These are phyloP conservation scores for Lepraria neglecta DNA, from an alignment of 495 filamentous ascomycete genomes.

Conservation along the genomic window DNA sequence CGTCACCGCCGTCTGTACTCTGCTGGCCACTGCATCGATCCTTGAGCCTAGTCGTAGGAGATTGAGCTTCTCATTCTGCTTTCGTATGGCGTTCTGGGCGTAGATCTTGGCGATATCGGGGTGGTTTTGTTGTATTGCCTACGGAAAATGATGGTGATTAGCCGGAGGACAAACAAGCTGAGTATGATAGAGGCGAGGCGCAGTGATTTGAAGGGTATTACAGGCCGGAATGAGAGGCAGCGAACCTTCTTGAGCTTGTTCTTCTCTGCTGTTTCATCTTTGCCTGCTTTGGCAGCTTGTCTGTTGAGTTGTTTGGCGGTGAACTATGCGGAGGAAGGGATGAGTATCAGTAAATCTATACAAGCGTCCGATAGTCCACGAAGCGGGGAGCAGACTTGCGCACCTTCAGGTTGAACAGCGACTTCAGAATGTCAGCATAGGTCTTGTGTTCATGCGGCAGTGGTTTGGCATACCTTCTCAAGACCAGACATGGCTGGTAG, in stretches of 20 bases:
- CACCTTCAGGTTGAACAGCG: conserved; percentile 17
- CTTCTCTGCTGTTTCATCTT: conserved; percentile 75
- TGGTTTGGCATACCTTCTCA: neutral
- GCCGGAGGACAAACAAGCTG: neutral
- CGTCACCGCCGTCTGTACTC: conserved; percentile 60
- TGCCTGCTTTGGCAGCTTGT: conserved; percentile 72
- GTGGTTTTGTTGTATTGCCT: conserved; percentile 58
- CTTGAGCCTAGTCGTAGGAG: conserved; percentile 52
- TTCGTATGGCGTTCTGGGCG: conserved; percentile 76
- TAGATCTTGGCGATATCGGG: conserved; percentile 75
- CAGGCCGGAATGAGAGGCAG: conserved; percentile 13
- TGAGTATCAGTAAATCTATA: neutral
- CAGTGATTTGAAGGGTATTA: neutral
- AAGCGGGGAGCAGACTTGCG: neutral
- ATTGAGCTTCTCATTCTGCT: conserved; percentile 63
- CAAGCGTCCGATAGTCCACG: neutral
- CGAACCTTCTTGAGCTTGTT: conserved; percentile 73
- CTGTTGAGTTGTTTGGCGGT: conserved; percentile 77
- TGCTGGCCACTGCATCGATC: conserved; percentile 56
- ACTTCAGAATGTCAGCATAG: neutral
- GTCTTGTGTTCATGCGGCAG: too few relatives aligned
- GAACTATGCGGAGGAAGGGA: conserved; percentile 45
- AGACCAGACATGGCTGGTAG: neutral
- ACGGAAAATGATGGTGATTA: neutral
- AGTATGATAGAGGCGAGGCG: neutral